Conservation (phyloP, 352 stramenopile species). For the Pythium vanterpoolii region DNA sequence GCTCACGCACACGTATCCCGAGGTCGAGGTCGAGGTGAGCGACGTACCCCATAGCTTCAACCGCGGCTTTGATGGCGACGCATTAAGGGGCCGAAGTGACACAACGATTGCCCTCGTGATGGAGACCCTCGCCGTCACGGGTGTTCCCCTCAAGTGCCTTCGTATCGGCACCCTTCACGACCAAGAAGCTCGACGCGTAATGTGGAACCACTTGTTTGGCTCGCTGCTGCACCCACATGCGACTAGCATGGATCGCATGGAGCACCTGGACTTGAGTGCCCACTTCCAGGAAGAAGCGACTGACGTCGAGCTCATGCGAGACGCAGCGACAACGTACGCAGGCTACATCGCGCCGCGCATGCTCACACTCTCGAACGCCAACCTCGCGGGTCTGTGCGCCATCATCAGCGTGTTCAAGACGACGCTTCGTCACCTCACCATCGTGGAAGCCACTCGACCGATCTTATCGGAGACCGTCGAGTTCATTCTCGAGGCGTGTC, state of each 20-base stretch:
- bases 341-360: background rate
- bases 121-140: slow-evolving; percentile 1
- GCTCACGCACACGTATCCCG: background rate
- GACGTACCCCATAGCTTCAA: background rate
- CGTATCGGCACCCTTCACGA: background rate
- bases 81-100: background rate
- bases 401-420: background rate
- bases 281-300: background rate
- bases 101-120: background rate
- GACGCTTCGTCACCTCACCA: slow-evolving; percentile 1
- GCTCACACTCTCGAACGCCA: background rate
- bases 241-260: background rate
- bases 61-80: background rate
- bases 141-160: background rate
- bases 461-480: background rate
- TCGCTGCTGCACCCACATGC: slow-evolving; percentile 5
- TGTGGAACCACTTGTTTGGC: slow-evolving; percentile 6
- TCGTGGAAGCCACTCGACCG: background rate
- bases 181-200: background rate
- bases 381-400: background rate
- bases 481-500: slow-evolving; percentile 9
- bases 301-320: background rate
- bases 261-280: background rate
- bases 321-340: background rate
- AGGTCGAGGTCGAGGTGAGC: background rate